phyloP scores from a whole-genome alignment of 108 stramenopile genomes.

The Stephanodiscus minutulus region DNA sequence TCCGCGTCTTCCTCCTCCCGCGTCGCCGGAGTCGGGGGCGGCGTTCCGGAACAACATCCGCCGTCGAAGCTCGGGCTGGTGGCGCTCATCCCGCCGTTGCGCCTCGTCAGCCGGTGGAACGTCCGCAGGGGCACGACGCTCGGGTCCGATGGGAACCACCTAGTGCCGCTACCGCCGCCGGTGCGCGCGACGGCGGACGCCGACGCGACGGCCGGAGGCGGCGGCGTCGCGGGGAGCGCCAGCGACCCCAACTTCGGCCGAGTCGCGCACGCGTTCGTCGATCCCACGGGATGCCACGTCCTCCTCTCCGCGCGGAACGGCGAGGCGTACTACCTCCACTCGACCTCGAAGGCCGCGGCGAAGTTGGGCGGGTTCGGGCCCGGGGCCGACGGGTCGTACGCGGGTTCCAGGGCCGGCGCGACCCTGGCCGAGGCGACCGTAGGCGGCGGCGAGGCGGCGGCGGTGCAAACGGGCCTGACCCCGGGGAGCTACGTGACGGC shows the following conservation, averaged over 20 bases:
- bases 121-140: slow-evolving; percentile 48
- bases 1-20: slow-evolving; percentile 11
- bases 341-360: slow-evolving; percentile 44
- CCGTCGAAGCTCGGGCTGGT: slow-evolving; percentile 21
- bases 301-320: slow-evolving; percentile 77
- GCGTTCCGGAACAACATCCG: not conserved
- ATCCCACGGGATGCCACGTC: slow-evolving; percentile 85
- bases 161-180: slow-evolving; percentile 46
- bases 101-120: slow-evolving; percentile 56
- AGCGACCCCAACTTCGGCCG: slow-evolving; percentile 55
- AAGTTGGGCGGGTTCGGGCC: slow-evolving; percentile 80
- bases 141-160: slow-evolving; percentile 66
- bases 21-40: not conserved
- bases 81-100: slow-evolving; percentile 42
- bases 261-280: slow-evolving; percentile 74
- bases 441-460: slow-evolving; percentile 12
- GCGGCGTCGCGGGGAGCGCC: slow-evolving; percentile 39
- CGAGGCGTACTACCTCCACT: slow-evolving; percentile 82
- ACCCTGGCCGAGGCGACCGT: slow-evolving; percentile 23
- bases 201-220: too few relatives aligned
- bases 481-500: slow-evolving; percentile 79
- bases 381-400: slow-evolving; percentile 60
- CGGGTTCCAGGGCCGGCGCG: slow-evolving; percentile 31
- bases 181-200: slow-evolving; percentile 51
- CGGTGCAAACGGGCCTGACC: slow-evolving; percentile 66